Evolutionary conservation across 495 filamentous ascomycete species (phyloP).

Genomic region (Glutinoglossum americanum): DNA sequence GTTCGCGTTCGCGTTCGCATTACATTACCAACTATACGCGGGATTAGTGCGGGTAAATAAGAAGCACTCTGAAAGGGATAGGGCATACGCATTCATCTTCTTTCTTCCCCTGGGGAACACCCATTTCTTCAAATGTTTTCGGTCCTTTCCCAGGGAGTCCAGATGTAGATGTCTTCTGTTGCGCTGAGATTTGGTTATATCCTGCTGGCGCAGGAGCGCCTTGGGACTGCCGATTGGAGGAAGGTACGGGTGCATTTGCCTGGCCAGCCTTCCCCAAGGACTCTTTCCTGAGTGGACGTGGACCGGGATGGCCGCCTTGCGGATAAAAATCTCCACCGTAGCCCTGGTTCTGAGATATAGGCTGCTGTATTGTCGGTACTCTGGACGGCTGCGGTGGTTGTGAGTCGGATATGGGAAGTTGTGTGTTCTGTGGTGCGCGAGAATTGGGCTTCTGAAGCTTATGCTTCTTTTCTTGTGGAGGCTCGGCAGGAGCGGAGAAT

Average conservation of each 20-base stretch:
- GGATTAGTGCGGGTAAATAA: not conserved
- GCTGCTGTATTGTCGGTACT: not conserved
- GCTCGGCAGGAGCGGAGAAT: slow-evolving; percentile 29
- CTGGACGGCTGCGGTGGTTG: not conserved
- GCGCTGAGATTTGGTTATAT: slow-evolving; percentile 15
- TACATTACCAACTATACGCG: slow-evolving; percentile 2
- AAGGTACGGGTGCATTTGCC: not conserved
- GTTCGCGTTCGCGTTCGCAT: not conserved
- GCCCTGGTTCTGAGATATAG: not conserved
- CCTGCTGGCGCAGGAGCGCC: slow-evolving; percentile 9
- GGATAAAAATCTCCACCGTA: not conserved
- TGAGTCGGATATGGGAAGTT: not conserved
- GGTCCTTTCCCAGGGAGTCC: slow-evolving; percentile 49
- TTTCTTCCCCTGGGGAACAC: slow-evolving; percentile 57
- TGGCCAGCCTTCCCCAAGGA: not conserved
- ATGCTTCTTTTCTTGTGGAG: slow-evolving; percentile 14
- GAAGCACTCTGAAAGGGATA: not conserved
- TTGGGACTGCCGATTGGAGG: not conserved
- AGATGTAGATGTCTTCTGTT: slow-evolving; percentile 14
- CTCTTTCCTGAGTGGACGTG: not conserved
- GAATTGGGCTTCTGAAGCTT: slow-evolving; percentile 12
- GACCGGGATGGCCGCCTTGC: not conserved
- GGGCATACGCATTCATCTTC: slow-evolving; percentile 78
- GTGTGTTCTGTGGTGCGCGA: not conserved
- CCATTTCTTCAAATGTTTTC: slow-evolving; percentile 97